Base-by-base conservation (phyloP, 148 eudicot species). In the Amaranthus palmeri region DNA sequence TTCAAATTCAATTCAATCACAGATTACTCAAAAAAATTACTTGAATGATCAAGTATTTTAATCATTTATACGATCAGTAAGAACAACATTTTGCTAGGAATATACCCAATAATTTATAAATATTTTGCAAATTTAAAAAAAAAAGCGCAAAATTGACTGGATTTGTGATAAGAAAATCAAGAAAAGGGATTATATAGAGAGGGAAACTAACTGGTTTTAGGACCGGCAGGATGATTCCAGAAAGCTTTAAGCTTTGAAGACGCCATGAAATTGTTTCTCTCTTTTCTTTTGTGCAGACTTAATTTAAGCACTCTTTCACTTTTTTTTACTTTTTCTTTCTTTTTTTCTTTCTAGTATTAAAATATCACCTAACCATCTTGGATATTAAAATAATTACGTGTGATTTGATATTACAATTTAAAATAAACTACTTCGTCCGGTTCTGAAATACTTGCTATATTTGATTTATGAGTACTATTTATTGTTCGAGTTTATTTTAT, bases 151-250 rank as follows among this genome's bases (percentile, higher is more conserved):
- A 10, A 48, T n/a, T 10, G n/a, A 25, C 6, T 12, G n/a, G 53
- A 11, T 2, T 4, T 25, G 36, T 25, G 36, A 25, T 25, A 25
- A 14, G 10, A 6, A 10, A 9, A 14, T 2, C 8, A 15, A 70
- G 11, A 45, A 1, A 53, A 61, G 42, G 40, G 7, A 46, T 9
- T 3, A 5, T 3, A 5, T 3, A 45, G 73, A 70, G 54, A 45
- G 36, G 57, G 41, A 11, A 57, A 75, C 76, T 58, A 46, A 85
- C 88, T 87, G 57, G 91, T 85, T 74, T 87, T 87, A 13, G 87
- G 91, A 62, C 91, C 91, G 44, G 88, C 91, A 14, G 88, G 91
- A 73, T 85, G 88, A 71, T 87, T 81, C 91, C 86, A 87, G 17
- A 87, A 72, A 42, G 85, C 87, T 61, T 81, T 80, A 42, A 87